Evolutionary conservation across 768 basidiomycete genomes (phyloP).

Genomic region (Auriscalpium orientale): DNA sequence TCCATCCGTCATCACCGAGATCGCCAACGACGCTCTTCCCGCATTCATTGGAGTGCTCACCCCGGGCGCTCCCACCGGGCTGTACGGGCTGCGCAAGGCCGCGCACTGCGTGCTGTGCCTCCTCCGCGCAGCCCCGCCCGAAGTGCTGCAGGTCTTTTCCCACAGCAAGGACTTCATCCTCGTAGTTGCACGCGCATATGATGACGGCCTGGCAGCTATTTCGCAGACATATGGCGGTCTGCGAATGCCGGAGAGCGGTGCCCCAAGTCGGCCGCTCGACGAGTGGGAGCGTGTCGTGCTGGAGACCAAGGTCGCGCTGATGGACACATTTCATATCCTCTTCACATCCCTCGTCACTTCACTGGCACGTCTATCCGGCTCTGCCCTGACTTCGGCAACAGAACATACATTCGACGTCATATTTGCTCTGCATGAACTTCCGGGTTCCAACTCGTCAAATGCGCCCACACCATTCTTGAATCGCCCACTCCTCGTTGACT

Average conservation of each 20-base stretch:
- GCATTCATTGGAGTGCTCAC: constrained; percentile 46
- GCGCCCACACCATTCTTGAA: constrained; percentile 45
- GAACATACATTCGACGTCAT: constrained; percentile 52
- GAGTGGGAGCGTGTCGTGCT: constrained; percentile 71
- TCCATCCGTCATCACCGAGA: constrained; percentile 24
- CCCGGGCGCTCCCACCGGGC: constrained; percentile 34
- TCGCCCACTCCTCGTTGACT: constrained; percentile 60
- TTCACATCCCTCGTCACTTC: constrained; percentile 42
- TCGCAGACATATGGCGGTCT: constrained; percentile 58
- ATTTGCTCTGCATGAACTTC: constrained; percentile 48
- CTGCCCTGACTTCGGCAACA: constrained; percentile 35
- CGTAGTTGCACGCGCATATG: constrained; percentile 54
- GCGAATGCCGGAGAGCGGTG: constrained; percentile 21
- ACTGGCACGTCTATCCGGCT: constrained; percentile 34
- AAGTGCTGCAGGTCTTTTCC: constrained; percentile 44
- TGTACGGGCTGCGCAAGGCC: constrained; percentile 60
- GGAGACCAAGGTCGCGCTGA: constrained; percentile 61
- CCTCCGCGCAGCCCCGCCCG: constrained; percentile 41
- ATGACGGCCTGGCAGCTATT: constrained; percentile 45
- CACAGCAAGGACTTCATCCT: constrained; percentile 44
- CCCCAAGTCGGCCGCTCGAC: constrained; percentile 28
- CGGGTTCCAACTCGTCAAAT: constrained; percentile 21
- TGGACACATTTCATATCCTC: constrained; percentile 63
- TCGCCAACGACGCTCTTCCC: constrained; percentile 37
- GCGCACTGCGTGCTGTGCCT: constrained; percentile 49